phyloP scores from a whole-genome alignment of 2,329 filamentous ascomycete genomes.

The Pseudogymnoascus sp. region DNA sequence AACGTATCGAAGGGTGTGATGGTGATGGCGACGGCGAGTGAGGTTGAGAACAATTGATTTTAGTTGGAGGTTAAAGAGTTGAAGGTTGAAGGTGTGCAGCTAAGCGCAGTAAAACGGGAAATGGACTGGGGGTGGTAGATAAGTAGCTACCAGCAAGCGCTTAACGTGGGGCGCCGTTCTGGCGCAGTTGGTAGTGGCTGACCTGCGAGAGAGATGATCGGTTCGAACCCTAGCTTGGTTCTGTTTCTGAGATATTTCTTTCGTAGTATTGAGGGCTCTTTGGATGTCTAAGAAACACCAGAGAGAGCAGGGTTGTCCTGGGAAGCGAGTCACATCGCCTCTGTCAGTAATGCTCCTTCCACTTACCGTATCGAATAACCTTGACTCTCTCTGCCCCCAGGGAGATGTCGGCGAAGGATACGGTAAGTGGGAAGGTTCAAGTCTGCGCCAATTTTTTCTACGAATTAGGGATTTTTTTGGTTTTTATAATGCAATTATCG shows the following conservation, averaged over 20 bases:
- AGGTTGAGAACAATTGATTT: neutral
- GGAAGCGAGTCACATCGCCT: neutral
- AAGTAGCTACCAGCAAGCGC: neutral
- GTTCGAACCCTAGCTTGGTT: neutral
- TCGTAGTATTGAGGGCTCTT: neutral
- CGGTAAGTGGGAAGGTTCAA: neutral
- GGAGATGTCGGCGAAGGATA: neutral
- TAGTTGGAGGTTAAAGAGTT: neutral
- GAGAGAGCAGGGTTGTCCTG: constrained; percentile 2
- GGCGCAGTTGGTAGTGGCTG: neutral
- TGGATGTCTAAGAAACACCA: neutral
- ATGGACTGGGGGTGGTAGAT: neutral
- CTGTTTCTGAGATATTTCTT: neutral
- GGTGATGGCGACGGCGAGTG: neutral
- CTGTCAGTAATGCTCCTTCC: neutral
- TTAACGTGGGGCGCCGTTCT: neutral
- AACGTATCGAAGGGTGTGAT: neutral
- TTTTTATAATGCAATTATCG: no score
- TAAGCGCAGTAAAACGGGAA: neutral
- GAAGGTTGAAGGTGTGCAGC: neutral
- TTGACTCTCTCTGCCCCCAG: neutral
- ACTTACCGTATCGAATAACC: neutral
- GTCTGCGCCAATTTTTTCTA: neutral
- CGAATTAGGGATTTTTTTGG: neutral
- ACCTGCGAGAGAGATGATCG: neutral